Evolutionary conservation across 1,284 basidiomycete species (phyloP).

Genomic region (Fomitopsis betulina): DNA sequence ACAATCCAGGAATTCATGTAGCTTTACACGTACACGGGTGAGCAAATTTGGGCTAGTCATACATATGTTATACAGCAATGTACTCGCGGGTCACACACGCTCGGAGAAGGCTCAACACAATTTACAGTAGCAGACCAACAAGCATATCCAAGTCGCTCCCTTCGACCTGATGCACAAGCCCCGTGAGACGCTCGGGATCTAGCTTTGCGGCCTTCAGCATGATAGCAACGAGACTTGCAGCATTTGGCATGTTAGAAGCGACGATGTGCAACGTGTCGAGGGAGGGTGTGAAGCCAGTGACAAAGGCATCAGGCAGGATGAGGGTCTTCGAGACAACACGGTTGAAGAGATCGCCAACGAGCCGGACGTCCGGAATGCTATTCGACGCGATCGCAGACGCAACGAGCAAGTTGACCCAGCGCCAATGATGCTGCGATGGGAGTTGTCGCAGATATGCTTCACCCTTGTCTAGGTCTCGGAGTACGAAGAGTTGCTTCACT

Average conservation of each 20-base stretch:
- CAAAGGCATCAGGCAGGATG: constrained; percentile 51
- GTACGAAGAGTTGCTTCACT: constrained; percentile 70
- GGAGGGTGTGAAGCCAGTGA: constrained; percentile 57
- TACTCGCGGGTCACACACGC: no score
- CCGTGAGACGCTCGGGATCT: constrained; percentile 40
- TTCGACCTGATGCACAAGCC: background rate
- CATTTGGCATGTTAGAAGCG: constrained; percentile 86
- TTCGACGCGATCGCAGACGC: constrained; percentile 63
- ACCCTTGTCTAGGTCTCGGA: constrained; percentile 82
- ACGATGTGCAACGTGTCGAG: constrained; percentile 82
- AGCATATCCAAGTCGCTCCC: background rate
- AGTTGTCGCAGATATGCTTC: constrained; percentile 79
- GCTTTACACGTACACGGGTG: no score
- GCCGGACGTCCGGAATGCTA: constrained; percentile 78
- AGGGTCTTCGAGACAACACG: constrained; percentile 51
- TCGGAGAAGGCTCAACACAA: no score
- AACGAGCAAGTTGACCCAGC: constrained; percentile 73
- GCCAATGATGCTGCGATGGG: constrained; percentile 56
- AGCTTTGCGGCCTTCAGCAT: constrained; percentile 64
- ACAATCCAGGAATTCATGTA: no score
- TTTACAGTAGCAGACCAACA: background rate
- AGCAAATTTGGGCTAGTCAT: no score
- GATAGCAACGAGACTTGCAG: constrained; percentile 70
- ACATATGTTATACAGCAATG: no score
- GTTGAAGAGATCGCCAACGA: constrained; percentile 68